Conservation (phyloP, 176 grass and related monocot species). For the Urochloa ruziziensis region DNA sequence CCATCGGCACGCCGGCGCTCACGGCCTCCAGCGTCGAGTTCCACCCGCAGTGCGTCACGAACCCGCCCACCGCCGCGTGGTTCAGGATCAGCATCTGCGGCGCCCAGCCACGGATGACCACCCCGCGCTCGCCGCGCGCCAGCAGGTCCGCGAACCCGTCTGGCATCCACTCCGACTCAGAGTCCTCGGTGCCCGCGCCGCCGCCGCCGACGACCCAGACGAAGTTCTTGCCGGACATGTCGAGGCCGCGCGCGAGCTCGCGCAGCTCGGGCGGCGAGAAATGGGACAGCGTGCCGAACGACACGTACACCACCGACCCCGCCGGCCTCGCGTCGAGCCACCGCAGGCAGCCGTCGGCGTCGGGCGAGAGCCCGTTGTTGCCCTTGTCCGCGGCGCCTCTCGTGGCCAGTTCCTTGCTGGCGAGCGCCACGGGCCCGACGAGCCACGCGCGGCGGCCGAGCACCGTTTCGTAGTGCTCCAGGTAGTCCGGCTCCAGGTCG, state of each 20-base stretch:
- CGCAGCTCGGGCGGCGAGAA: constrained; percentile 30
- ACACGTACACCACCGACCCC: constrained; percentile 53
- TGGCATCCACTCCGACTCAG: constrained; percentile 37
- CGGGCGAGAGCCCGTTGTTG: neutral
- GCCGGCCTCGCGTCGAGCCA: constrained; percentile 46
- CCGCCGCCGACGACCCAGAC: constrained; percentile 46
- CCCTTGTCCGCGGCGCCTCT: constrained; percentile 22
- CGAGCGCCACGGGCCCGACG: constrained; percentile 53
- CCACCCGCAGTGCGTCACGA: constrained; percentile 82
- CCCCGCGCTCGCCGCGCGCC: constrained; percentile 3
- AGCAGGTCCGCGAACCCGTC: constrained; percentile 43
- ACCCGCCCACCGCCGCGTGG: constrained; percentile 45
- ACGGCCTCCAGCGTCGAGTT: constrained; percentile 59
- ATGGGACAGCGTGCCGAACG: constrained; percentile 46
- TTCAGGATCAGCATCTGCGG: constrained; percentile 58
- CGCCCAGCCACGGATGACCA: constrained; percentile 59
- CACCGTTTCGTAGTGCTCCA: constrained; percentile 11
- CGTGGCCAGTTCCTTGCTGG: constrained; percentile 11
- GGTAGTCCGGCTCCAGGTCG: constrained; percentile 56
- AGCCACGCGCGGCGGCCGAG: constrained; percentile 35
- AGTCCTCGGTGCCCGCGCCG: neutral
- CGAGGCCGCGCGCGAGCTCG: constrained; percentile 54
- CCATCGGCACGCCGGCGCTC: constrained; percentile 60
- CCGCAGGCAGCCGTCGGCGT: constrained; percentile 13
- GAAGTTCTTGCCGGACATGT: constrained; percentile 41